These are phyloP conservation scores for Aspergillus kassunensis DNA, from an alignment of 495 filamentous ascomycete genomes.

Conservation along the genomic window DNA sequence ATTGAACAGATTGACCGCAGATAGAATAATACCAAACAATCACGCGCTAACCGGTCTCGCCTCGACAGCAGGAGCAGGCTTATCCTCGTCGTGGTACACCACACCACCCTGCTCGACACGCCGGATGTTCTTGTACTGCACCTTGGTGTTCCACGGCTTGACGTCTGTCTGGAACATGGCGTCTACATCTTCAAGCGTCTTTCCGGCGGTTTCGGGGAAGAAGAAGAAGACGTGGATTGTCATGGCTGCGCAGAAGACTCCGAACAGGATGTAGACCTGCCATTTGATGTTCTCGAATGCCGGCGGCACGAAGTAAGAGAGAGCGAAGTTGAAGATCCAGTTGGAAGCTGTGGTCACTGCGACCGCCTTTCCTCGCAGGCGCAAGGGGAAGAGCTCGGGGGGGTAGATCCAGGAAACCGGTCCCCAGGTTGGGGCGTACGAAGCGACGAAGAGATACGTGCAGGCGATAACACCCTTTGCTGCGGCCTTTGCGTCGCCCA, in stretches of 20 bases:
- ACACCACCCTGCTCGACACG: neutral
- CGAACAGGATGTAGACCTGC: conserved; percentile 73
- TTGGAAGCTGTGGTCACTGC: conserved; percentile 65
- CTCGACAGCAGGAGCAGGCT: neutral
- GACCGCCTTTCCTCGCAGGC: conserved; percentile 60
- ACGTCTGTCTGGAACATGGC: conserved; percentile 54
- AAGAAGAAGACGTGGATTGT: conserved; percentile 71
- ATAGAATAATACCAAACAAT: neutral
- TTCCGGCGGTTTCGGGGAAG: conserved; percentile 76
- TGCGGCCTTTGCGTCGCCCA: conserved; percentile 32
- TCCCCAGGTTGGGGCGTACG: conserved; percentile 56
- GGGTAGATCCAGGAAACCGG: conserved; percentile 65
- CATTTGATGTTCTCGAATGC: conserved; percentile 68
- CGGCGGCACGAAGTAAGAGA: conserved; percentile 69
- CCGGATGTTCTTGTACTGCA: neutral
- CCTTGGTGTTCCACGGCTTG: conserved; percentile 10
- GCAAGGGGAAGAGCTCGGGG: conserved; percentile 62
- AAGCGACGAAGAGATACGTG: conserved; percentile 61
- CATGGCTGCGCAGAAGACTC: conserved; percentile 65
- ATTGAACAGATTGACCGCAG: too few relatives aligned
- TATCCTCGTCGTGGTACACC: neutral
- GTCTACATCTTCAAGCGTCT: conserved; percentile 75
- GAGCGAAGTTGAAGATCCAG: conserved; percentile 77
- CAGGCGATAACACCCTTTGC: conserved; percentile 60
- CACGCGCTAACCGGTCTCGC: neutral